Evolutionary conservation across 257 asterid species (phyloP).

Genomic region (Gentiana dahurica): DNA sequence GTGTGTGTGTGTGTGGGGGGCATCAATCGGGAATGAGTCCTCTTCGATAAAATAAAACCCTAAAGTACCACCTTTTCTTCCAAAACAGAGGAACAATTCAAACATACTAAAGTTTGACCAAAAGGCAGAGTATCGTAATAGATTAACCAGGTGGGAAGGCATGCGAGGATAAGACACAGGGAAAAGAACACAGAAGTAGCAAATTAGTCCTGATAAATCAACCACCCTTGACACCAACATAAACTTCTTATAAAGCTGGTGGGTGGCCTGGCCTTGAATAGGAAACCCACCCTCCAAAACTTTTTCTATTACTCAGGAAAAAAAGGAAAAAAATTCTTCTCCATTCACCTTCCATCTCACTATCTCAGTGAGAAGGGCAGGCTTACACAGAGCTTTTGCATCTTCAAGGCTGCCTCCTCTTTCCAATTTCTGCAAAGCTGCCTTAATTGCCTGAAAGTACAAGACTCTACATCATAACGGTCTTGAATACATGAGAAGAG

Average conservation of each 20-base stretch:
- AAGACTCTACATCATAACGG: neutral
- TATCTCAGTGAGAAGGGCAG: slow-evolving; percentile 58
- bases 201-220: too few relatives aligned
- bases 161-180: too few relatives aligned
- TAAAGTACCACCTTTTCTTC: too few relatives aligned
- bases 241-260: too few relatives aligned
- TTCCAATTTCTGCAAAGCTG: slow-evolving; percentile 57
- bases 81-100: too few relatives aligned
- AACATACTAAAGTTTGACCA: too few relatives aligned
- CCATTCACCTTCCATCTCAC: slow-evolving; percentile 55
- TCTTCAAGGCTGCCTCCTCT: slow-evolving; percentile 63
- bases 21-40: neutral
- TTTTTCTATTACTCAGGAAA: too few relatives aligned
- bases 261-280: too few relatives aligned
- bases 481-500: neutral
- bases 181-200: neutral
- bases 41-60: too few relatives aligned
- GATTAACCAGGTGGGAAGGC: neutral
- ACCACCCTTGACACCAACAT: too few relatives aligned
- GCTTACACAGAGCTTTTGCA: slow-evolving; percentile 76
- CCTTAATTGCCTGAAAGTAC: slow-evolving; percentile 55
- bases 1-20: neutral
- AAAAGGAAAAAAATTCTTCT: neutral
- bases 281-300: too few relatives aligned
- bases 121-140: neutral